Conservation (phyloP, 2,329 filamentous ascomycete species). For the Neopestalotiopsis sp. region DNA sequence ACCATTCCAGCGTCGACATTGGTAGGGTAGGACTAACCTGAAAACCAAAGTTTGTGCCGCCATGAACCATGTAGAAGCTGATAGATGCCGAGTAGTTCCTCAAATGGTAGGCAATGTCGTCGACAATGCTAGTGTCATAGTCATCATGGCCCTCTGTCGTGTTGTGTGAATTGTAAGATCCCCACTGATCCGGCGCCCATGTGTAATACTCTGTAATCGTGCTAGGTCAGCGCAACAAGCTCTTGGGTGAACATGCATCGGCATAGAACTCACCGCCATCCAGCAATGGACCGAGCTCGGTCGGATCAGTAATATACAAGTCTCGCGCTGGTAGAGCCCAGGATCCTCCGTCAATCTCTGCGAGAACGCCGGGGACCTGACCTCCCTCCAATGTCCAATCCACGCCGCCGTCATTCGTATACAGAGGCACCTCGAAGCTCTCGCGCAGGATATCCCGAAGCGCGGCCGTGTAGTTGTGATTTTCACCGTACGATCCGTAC, state of each 20-base stretch:
- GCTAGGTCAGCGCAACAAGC: not conserved
- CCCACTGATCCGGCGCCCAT: slow-evolving; percentile 50
- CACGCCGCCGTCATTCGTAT: slow-evolving; percentile 54
- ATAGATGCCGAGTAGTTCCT: slow-evolving; percentile 45
- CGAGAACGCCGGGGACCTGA: slow-evolving; percentile 47
- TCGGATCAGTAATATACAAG: slow-evolving; percentile 46
- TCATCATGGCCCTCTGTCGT: slow-evolving; percentile 34
- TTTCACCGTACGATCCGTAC: slow-evolving; percentile 52
- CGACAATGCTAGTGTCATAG: slow-evolving; percentile 31
- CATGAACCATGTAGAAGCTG: slow-evolving; percentile 58
- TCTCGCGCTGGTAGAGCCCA: slow-evolving; percentile 43
- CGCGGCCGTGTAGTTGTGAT: slow-evolving; percentile 48
- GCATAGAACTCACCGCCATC: slow-evolving; percentile 37
- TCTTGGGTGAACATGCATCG: not conserved
- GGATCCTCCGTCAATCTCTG: slow-evolving; percentile 49
- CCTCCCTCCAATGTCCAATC: slow-evolving; percentile 49
- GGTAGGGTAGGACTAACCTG: slow-evolving; percentile 21
- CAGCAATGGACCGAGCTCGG: slow-evolving; percentile 47
- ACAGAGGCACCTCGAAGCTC: slow-evolving; percentile 49
- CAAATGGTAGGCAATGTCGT: slow-evolving; percentile 44
- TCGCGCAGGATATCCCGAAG: slow-evolving; percentile 46
- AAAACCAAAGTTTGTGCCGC: slow-evolving; percentile 56
- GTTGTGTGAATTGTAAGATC: slow-evolving; percentile 40
- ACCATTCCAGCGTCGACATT: no score
- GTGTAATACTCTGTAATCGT: slow-evolving; percentile 48